phyloP scores from a whole-genome alignment of 192 early-diverging fungal genomes.

The Phycomyces blakesleeanus region DNA sequence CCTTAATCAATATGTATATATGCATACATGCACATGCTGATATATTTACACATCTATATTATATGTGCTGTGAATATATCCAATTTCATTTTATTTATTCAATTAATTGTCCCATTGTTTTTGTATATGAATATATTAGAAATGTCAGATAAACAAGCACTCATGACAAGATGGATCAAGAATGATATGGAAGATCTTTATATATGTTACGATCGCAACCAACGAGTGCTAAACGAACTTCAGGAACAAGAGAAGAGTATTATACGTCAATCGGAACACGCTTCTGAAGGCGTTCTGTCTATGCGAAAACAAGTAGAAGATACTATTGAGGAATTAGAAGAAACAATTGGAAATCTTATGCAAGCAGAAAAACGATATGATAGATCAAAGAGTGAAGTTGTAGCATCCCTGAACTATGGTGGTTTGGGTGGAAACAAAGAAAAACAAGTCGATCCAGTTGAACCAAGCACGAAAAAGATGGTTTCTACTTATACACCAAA shows the following conservation, averaged over 20 bases:
- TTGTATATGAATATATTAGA: not conserved
- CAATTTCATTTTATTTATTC: not conserved
- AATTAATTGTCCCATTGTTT: not conserved
- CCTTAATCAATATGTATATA: too few species aligned
- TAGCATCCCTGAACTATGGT: constrained; percentile 19
- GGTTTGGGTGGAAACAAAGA: constrained; percentile 20
- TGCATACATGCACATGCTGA: too few species aligned
- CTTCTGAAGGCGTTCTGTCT: not conserved
- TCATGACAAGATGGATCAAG: not conserved
- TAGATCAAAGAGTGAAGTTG: constrained; percentile 41
- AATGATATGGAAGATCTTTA: not conserved
- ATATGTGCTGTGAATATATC: not conserved
- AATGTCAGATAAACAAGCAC: not conserved
- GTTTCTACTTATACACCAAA: not conserved
- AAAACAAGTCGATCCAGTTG: not conserved
- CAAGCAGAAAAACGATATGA: constrained; percentile 46
- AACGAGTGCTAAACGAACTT: not conserved
- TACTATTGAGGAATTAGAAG: constrained; percentile 37
- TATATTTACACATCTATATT: too few species aligned
- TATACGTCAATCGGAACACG: not conserved
- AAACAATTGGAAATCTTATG: constrained; percentile 31
- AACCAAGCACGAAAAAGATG: not conserved
- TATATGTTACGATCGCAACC: not conserved
- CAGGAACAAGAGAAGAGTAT: not conserved
- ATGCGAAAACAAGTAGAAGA: constrained; percentile 23